Evolutionary conservation across 1,284 basidiomycete genomes (phyloP).

Genomic region (Sanghuangporus weigelae): DNA sequence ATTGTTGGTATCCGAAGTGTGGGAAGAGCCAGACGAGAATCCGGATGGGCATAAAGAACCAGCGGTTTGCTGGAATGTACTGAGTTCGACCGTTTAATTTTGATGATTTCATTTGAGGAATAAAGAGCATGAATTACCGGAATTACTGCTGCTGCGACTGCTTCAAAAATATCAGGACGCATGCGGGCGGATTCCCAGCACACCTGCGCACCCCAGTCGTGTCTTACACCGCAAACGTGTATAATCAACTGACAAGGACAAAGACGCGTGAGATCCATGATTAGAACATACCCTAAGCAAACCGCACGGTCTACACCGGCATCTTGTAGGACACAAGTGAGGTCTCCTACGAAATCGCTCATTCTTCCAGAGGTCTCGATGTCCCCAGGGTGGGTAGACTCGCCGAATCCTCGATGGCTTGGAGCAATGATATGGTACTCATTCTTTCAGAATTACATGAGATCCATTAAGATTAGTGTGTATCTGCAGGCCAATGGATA

Average conservation of each 20-base stretch:
- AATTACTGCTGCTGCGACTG: slow-evolving; percentile 52
- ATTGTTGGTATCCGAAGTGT: slow-evolving; percentile 55
- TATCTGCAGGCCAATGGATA: background rate
- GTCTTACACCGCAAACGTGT: slow-evolving; percentile 33
- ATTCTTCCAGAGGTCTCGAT: slow-evolving; percentile 51
- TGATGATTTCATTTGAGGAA: slow-evolving; percentile 3
- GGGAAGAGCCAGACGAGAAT: slow-evolving; percentile 39
- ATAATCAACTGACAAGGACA: background rate
- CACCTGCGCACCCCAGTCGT: slow-evolving; percentile 65
- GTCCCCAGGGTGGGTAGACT: slow-evolving; percentile 59
- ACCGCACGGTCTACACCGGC: slow-evolving; percentile 43
- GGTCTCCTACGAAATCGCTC: slow-evolving; percentile 53
- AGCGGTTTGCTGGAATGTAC: slow-evolving; percentile 48
- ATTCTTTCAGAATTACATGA: slow-evolving; percentile 28
- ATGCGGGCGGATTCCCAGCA: slow-evolving; percentile 63
- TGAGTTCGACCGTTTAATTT: slow-evolving; percentile 22
- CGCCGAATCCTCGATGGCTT: slow-evolving; percentile 62
- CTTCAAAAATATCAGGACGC: slow-evolving; percentile 56
- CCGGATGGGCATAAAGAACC: slow-evolving; percentile 39
- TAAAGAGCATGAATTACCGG: slow-evolving; percentile 39
- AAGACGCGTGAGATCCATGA: background rate
- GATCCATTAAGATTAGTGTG: background rate
- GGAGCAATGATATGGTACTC: slow-evolving; percentile 57
- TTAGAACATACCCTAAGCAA: slow-evolving; percentile 50
- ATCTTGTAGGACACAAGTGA: slow-evolving; percentile 53